Base-by-base conservation (phyloP, 1,139 yeast genomes). In the Suhomyces guaymorum region DNA sequence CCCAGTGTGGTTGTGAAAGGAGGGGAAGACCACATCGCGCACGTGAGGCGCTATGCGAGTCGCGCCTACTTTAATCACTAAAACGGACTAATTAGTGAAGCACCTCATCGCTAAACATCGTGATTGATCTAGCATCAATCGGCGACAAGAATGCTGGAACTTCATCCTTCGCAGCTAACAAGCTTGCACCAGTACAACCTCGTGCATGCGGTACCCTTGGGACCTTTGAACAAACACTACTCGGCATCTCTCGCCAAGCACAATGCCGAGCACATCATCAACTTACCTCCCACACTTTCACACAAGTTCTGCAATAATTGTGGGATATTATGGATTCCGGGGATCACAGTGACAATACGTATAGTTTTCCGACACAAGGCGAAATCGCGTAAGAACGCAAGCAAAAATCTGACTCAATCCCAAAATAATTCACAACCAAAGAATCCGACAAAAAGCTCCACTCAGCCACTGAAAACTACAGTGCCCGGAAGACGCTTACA, bases 241-340 rank as follows among this genome's bases (percentile, higher is more conserved):
- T 52, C 63, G 5, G 41, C 51, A 9, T 42, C 45, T n/a, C 58
- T 60, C 33, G 48, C 50, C 14, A 37, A 42, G 3, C 48, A 53
- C 31, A 57, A 57, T 16, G 39, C 44, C 18, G 55, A 54, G 12
- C 52, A 60, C 34, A 41, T 47, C 18, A 50, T 66, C 26, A 58
- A 53, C 26, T 47, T 64, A 18, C 70, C 74, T 1, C 49, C 50
- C 4, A 28, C 33, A 13, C 28, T 47, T 35, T 38, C 45, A 5
- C 53, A 48, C 41, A 70, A 65, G 43, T 67, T 66, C 44, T 79
- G 85, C 45, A 49, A 54, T 1, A 47, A 50, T 11, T 78, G 85
- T 52, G 74, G 75, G 2, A 47, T 56, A 4, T 47, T 73, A 3
- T 57, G 61, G 31, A 57, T 78, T 1, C 75, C 81, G 0, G 78